Evolutionary conservation across 441 rosid genomes (phyloP).

Genomic region (Pelargonium fulgidum): DNA sequence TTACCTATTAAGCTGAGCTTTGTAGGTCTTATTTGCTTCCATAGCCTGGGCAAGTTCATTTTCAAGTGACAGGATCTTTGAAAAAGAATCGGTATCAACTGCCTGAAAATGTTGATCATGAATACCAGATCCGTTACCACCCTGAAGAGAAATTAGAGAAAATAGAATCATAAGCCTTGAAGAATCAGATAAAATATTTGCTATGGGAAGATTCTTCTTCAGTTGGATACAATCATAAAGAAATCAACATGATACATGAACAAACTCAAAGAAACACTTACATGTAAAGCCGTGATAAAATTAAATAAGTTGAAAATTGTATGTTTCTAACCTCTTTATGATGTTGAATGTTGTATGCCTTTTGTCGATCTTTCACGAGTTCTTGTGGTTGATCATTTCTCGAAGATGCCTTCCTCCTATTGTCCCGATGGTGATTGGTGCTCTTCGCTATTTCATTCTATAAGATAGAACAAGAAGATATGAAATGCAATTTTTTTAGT

Average conservation of each 20-base stretch:
- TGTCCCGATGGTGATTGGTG: slow-evolving; percentile 7
- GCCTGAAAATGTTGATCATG: slow-evolving; percentile 19
- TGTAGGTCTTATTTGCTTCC: slow-evolving; percentile 30
- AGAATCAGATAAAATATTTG: not conserved
- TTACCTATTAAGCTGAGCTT: slow-evolving; percentile 35
- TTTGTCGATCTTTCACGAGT: slow-evolving; percentile 12
- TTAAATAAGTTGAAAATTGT: not conserved
- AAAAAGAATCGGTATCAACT: slow-evolving; percentile 26
- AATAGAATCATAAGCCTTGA: too few relatives aligned
- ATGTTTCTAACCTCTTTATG: slow-evolving; percentile 17
- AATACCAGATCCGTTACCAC: slow-evolving; percentile 13
- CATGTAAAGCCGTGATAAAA: not conserved
- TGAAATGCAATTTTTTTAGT: not conserved
- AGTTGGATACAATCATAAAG: too few relatives aligned
- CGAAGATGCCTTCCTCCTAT: slow-evolving; percentile 11
- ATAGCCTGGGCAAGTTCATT: slow-evolving; percentile 28
- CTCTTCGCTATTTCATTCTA: slow-evolving; percentile 15
- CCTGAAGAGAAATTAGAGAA: slow-evolving; percentile 16
- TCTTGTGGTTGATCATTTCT: slow-evolving; percentile 11
- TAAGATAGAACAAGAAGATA: not conserved
- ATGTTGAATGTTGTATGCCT: slow-evolving; percentile 1
- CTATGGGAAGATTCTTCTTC: not conserved
- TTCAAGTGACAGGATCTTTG: slow-evolving; percentile 38
- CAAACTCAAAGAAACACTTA: not conserved
- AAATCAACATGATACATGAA: not conserved